Conservation (phyloP, 768 basidiomycete genomes). For the Dendrothele bispora region DNA sequence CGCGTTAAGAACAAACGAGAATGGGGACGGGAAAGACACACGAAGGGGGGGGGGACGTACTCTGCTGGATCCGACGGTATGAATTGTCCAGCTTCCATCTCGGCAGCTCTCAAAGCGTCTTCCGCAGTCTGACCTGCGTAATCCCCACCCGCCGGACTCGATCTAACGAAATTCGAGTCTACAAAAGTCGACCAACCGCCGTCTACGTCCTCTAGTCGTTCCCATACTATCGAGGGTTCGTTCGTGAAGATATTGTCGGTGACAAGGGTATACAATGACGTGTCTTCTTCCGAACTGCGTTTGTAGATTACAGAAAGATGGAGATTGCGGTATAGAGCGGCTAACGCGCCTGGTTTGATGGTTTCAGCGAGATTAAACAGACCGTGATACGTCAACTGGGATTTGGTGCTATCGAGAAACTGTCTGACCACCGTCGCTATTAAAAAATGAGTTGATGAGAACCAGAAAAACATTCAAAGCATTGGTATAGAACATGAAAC, state of each 20-base stretch:
- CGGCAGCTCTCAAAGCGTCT: constrained; percentile 51
- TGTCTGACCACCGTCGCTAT: constrained; percentile 65
- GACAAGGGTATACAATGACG: constrained; percentile 75
- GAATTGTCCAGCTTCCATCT: constrained; percentile 40
- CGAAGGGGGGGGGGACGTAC: constrained; percentile 39
- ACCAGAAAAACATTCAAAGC: not conserved
- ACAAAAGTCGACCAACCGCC: constrained; percentile 77
- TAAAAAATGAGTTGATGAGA: constrained; percentile 3
- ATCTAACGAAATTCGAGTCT: constrained; percentile 63
- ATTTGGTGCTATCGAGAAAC: constrained; percentile 70
- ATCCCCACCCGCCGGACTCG: constrained; percentile 77
- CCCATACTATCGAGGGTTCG: constrained; percentile 87
- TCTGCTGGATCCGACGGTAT: constrained; percentile 52
- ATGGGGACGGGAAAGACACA: not conserved
- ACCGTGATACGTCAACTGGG: constrained; percentile 87
- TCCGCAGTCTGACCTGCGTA: constrained; percentile 74
- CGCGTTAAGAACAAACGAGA: constrained; percentile 5
- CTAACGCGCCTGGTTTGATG: constrained; percentile 52
- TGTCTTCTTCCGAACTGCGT: constrained; percentile 27
- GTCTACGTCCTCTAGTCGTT: constrained; percentile 86
- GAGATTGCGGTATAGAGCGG: constrained; percentile 89
- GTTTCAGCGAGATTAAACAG: constrained; percentile 76
- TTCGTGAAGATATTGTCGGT: constrained; percentile 81
- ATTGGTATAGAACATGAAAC: constrained; percentile 1
- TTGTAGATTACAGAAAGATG: constrained; percentile 89